Evolutionary conservation across 805 yeast genomes (phyloP).

Genomic region (Soucietia sequanensis): DNA sequence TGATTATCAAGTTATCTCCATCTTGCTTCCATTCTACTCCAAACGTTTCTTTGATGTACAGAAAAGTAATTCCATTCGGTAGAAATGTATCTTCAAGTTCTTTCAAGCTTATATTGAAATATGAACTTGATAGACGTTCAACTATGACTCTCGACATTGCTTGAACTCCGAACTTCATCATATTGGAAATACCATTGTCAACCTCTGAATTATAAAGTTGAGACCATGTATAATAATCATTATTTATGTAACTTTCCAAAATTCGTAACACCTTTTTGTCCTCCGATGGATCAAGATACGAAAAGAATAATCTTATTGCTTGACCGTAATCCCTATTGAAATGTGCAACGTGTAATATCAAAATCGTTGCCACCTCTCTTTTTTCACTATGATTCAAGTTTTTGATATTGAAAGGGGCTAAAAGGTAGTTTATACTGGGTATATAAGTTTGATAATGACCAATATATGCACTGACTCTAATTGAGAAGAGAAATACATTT

Average conservation of each 20-base stretch:
- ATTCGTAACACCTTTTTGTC: conserved; percentile 13
- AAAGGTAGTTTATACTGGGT: conserved; percentile 48
- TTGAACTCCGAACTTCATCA: conserved; percentile 43
- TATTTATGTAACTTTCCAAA: conserved; percentile 25
- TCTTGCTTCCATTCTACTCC: conserved; percentile 31
- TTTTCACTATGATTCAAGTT: conserved; percentile 23
- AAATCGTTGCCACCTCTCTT: conserved; percentile 39
- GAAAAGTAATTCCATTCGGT: conserved; percentile 24
- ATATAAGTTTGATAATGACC: conserved; percentile 55
- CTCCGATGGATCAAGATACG: conserved; percentile 18
- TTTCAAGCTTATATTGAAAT: conserved; percentile 33
- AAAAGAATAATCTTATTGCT: conserved; percentile 30
- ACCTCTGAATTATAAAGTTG: conserved; percentile 29
- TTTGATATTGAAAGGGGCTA: conserved; percentile 20
- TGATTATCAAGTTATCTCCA: conserved; percentile 23
- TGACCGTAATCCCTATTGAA: conserved; percentile 28
- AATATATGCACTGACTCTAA: conserved; percentile 41
- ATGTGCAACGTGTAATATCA: conserved; percentile 47
- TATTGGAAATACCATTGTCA: conserved; percentile 28
- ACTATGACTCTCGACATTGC: conserved; percentile 32
- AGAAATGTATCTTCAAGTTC: conserved; percentile 24
- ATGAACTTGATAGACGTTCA: conserved; percentile 23
- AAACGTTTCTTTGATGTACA: conserved; percentile 17
- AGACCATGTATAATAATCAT: conserved; percentile 32
- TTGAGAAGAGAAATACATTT: conserved; percentile 48